These are phyloP conservation scores for Penicillium sp. DNA, from an alignment of 2,329 filamentous ascomycete species.

Conservation along the genomic window DNA sequence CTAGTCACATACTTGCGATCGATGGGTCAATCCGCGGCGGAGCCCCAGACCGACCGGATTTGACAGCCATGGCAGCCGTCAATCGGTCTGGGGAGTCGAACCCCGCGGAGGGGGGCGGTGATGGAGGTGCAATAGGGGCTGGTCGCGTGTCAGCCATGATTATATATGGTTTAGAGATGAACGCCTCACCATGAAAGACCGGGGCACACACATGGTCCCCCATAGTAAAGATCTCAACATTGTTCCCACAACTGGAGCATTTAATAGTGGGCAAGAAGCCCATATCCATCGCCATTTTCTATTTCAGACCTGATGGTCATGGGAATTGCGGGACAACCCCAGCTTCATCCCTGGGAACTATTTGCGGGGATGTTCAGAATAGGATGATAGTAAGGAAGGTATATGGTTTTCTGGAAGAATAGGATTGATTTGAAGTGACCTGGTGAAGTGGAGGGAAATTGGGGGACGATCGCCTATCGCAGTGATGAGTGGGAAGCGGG, in stretches of 20 bases:
- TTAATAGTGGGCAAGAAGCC: slow-evolving; percentile 81
- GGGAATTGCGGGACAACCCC: slow-evolving; percentile 12
- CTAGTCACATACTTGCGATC: slow-evolving; percentile 55
- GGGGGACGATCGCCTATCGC: slow-evolving; percentile 1
- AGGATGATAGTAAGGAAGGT: neutral
- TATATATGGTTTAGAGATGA: neutral
- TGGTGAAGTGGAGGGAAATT: slow-evolving; percentile 1
- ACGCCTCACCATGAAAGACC: slow-evolving; percentile 36
- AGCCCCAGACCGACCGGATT: slow-evolving; percentile 47
- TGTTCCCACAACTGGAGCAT: slow-evolving; percentile 74
- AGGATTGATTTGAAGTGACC: neutral
- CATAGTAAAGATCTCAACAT: slow-evolving; percentile 83
- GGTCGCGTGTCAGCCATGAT: neutral
- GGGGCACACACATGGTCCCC: slow-evolving; percentile 75
- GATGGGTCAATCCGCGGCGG: slow-evolving; percentile 58
- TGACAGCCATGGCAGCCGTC: slow-evolving; percentile 26
- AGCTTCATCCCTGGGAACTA: slow-evolving; percentile 7
- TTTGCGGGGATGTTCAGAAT: neutral
- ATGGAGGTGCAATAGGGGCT: slow-evolving; percentile 21
- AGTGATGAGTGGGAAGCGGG: slow-evolving; percentile 1
- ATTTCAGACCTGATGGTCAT: slow-evolving; percentile 9
- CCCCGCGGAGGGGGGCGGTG: slow-evolving; percentile 30
- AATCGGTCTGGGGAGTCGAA: slow-evolving; percentile 25
- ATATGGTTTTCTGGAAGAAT: neutral
- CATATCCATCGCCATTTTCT: slow-evolving; percentile 52